Evolutionary conservation across 495 filamentous ascomycete genomes (phyloP).

Genomic region (Hypomontagnella submonticulosa): DNA sequence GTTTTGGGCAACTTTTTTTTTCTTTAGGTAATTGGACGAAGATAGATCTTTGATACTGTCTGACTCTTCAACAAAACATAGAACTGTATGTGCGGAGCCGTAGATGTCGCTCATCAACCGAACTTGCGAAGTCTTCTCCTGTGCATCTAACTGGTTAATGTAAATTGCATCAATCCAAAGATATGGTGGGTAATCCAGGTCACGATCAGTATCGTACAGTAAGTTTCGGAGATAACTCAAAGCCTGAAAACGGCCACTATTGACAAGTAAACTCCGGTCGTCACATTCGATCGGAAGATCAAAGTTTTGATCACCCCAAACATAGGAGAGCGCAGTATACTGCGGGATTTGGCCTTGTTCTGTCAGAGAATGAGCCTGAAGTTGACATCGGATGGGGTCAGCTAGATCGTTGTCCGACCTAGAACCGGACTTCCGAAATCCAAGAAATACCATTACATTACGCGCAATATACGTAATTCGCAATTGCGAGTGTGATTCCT

Average conservation of each 20-base stretch:
- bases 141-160: constrained; percentile 2
- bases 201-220: background rate
- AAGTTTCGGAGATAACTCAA: background rate
- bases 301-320: constrained; percentile 1
- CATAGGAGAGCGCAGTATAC: constrained; percentile 12
- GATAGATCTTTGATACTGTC: background rate
- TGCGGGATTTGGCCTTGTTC: constrained; percentile 7
- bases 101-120: constrained; percentile 4
- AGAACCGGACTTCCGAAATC: too few species aligned
- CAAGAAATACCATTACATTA: background rate
- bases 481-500: constrained; percentile 1
- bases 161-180: constrained; percentile 9
- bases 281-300: background rate
- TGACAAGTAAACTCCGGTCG: background rate
- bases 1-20: background rate
- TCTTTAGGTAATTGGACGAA: background rate
- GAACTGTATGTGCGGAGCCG: background rate
- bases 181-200: background rate
- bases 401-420: background rate
- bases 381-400: constrained; percentile 15
- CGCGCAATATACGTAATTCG: constrained; percentile 1
- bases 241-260: constrained; percentile 9
- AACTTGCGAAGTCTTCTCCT: background rate
- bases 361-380: constrained; percentile 15
- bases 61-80: constrained; percentile 2